These are phyloP conservation scores for Pugionium dolabratum DNA, from an alignment of 345 rosid species.

Conservation along the genomic window DNA sequence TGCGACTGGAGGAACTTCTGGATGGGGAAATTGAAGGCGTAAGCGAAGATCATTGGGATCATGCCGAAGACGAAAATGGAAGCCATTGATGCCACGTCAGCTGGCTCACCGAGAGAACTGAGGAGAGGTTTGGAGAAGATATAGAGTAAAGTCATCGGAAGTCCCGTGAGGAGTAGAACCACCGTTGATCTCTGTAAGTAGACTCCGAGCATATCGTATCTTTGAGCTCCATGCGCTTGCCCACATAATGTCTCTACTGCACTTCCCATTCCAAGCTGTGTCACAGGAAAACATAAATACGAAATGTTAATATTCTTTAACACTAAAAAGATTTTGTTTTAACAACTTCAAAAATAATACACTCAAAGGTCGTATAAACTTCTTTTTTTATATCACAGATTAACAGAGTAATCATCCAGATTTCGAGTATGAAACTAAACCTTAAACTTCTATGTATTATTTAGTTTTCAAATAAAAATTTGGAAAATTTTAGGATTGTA, in stretches of 20 bases:
- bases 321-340: too few relatives aligned
- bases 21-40: conserved; percentile 62
- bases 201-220: conserved; percentile 61
- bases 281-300: neutral
- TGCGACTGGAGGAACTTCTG: conserved; percentile 57
- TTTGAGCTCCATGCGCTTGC: conserved; percentile 78
- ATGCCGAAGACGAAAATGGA: conserved; percentile 60
- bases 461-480: too few relatives aligned
- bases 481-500: too few relatives aligned
- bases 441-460: too few relatives aligned
- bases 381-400: too few relatives aligned
- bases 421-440: too few relatives aligned
- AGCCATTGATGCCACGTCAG: conserved; percentile 54
- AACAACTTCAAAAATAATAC: too few relatives aligned
- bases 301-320: too few relatives aligned
- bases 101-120: conserved; percentile 54
- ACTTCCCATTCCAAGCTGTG: conserved; percentile 79
- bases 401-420: too few relatives aligned
- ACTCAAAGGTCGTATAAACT: too few relatives aligned
- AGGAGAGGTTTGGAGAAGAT: conserved; percentile 53
- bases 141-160: conserved; percentile 54
- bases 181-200: conserved; percentile 70
- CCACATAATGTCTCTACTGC: conserved; percentile 40
- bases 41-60: conserved; percentile 68
- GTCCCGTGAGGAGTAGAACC: conserved; percentile 49